These are phyloP conservation scores for Phialophora chinensis DNA, from an alignment of 2,329 filamentous ascomycete genomes.

Conservation along the genomic window DNA sequence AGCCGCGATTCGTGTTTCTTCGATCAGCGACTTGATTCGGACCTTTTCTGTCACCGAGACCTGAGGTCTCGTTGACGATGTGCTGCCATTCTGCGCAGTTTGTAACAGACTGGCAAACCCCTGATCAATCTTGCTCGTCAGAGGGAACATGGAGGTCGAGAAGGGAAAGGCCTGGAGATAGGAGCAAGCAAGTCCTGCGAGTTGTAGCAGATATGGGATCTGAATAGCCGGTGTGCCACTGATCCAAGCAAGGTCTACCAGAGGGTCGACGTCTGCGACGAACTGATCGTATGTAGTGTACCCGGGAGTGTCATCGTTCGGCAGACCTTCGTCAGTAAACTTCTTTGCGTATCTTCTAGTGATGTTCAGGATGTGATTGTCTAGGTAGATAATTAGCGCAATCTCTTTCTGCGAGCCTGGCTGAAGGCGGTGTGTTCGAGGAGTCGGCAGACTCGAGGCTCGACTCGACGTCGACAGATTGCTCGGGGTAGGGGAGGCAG, in stretches of 20 bases:
- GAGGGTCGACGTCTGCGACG: constrained; percentile 72
- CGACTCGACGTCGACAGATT: constrained; percentile 13
- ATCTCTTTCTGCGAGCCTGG: constrained; percentile 65
- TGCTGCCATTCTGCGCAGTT: constrained; percentile 55
- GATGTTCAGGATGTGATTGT: constrained; percentile 58
- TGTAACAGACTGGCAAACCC: constrained; percentile 78
- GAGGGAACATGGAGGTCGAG: constrained; percentile 69
- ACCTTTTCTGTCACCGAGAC: constrained; percentile 84
- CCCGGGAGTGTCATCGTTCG: constrained; percentile 52
- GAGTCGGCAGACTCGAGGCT: constrained; percentile 55
- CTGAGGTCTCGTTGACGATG: constrained; percentile 66
- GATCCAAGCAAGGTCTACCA: constrained; percentile 84
- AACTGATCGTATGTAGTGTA: constrained; percentile 72
- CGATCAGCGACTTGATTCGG: constrained; percentile 59
- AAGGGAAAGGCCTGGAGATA: constrained; percentile 76
- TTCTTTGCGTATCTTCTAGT: constrained; percentile 62
- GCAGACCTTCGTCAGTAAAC: constrained; percentile 44
- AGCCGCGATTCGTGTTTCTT: constrained; percentile 36
- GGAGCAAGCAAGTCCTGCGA: constrained; percentile 74
- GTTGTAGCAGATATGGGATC: constrained; percentile 79
- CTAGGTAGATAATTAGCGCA: constrained; percentile 63
- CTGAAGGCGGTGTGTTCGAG: constrained; percentile 59
- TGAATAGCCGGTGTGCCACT: constrained; percentile 83
- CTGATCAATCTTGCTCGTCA: constrained; percentile 80
- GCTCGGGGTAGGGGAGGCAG: constrained; percentile 30